Evolutionary conservation across 176 grass and related monocot species (phyloP).

Genomic region (Oryza nivara): DNA sequence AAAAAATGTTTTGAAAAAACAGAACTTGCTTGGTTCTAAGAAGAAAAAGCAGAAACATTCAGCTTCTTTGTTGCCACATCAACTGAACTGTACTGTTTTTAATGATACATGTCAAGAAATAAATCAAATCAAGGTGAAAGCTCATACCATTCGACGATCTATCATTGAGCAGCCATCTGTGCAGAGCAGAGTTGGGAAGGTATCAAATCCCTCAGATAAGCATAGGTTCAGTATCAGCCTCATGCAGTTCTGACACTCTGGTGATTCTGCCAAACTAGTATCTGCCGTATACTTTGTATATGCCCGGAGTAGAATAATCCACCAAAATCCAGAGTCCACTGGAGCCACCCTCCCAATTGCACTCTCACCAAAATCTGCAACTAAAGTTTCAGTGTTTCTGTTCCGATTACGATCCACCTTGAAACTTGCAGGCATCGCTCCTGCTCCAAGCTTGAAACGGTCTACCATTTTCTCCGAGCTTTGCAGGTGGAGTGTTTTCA

Average conservation of each 20-base stretch:
- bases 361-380: conserved; percentile 90
- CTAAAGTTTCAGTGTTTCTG: conserved; percentile 71
- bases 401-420: conserved; percentile 70
- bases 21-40: background rate
- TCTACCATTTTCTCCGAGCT: conserved; percentile 90
- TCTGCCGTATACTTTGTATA: conserved; percentile 94
- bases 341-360: conserved; percentile 93
- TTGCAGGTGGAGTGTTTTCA: conserved; percentile 85
- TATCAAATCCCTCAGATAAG: conserved; percentile 93
- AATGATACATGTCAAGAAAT: conserved; percentile 27
- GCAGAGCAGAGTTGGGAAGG: conserved; percentile 92
- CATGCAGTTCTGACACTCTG: conserved; percentile 91
- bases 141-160: conserved; percentile 90
- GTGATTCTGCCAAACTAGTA: conserved; percentile 72
- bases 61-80: conserved; percentile 7
- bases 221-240: conserved; percentile 83
- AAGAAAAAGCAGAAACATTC: conserved; percentile 8
- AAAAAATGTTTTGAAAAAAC: conserved; percentile 10
- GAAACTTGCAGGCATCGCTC: conserved; percentile 96
- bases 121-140: conserved; percentile 36
- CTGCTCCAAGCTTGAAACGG: conserved; percentile 92
- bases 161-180: conserved; percentile 98
- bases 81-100: background rate
- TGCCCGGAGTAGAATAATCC: conserved; percentile 97
- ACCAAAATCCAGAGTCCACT: conserved; percentile 97